Conservation (phyloP, 179 eudicot genomes). For the Carnegiea gigantea region DNA sequence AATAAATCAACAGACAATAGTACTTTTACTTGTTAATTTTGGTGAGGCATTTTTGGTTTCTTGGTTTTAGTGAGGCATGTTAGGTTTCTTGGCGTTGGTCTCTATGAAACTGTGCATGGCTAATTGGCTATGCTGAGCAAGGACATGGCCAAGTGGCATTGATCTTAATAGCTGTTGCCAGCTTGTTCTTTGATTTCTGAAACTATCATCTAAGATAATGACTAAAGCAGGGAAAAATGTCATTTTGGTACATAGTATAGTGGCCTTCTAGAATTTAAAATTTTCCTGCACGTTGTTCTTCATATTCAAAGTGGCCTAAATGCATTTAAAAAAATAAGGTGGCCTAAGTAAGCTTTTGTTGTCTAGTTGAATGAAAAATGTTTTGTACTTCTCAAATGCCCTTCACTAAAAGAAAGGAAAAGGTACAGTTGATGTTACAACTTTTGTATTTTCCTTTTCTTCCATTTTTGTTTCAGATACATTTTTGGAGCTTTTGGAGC, state of each 20-base stretch:
- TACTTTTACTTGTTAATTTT: background rate
- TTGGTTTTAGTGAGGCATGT: background rate
- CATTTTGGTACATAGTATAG: background rate
- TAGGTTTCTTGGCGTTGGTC: background rate
- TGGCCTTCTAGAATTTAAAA: background rate
- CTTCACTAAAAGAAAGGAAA: background rate
- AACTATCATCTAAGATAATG: background rate
- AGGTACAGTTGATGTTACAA: background rate
- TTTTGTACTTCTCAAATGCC: background rate
- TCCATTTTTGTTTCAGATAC: slow-evolving; percentile 51
- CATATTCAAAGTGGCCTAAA: background rate
- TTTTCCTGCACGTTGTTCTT: background rate
- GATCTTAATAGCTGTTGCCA: background rate
- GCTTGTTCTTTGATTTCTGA: background rate
- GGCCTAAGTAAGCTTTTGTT: too few species aligned
- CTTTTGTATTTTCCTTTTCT: slow-evolving; percentile 9
- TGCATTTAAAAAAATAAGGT: too few species aligned
- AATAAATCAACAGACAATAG: background rate
- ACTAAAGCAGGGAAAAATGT: background rate
- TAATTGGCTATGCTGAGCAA: background rate
- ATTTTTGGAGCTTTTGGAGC: slow-evolving; percentile 98
- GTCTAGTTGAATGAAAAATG: background rate
- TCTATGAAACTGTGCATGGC: background rate
- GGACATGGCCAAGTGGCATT: background rate
- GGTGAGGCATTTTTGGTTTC: too few species aligned